Conservation (phyloP, 257 asterid genomes). For the Solanum acaule region DNA sequence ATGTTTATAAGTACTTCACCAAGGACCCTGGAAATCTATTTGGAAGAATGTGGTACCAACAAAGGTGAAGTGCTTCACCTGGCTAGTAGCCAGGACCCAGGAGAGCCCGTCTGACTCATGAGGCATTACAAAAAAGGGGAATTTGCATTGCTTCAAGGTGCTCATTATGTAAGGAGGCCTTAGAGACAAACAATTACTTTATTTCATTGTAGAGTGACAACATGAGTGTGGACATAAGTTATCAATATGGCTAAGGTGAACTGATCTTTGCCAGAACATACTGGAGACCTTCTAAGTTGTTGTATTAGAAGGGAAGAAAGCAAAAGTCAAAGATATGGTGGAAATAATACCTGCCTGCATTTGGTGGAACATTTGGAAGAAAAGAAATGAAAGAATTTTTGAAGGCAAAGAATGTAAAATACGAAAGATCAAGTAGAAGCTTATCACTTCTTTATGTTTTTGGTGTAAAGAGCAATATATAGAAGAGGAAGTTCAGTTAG, state of each 20-base stretch:
- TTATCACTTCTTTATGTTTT: neutral
- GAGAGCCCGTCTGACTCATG: neutral
- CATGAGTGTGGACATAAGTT: neutral
- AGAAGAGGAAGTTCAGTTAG: neutral
- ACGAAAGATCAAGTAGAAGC: neutral
- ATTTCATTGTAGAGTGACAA: neutral
- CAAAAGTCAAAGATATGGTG: neutral
- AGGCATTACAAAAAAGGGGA: neutral
- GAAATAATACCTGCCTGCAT: neutral
- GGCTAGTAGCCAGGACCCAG: neutral
- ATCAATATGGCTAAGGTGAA: neutral
- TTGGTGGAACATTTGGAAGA: neutral
- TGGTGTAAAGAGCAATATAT: neutral
- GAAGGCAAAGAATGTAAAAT: neutral
- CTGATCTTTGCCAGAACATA: neutral
- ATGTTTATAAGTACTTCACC: neutral
- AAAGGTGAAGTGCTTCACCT: neutral
- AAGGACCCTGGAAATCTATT: neutral
- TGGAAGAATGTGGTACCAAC: neutral
- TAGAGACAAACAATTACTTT: neutral
- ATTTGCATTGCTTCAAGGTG: neutral
- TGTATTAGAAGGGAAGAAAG: neutral
- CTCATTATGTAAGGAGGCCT: neutral
- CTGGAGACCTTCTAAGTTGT: neutral
- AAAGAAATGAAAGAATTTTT: neutral